Evolutionary conservation across 768 basidiomycete species (phyloP), one percentile per base, ranked within the genome.

Genomic region (Trametes villosa): DNA sequence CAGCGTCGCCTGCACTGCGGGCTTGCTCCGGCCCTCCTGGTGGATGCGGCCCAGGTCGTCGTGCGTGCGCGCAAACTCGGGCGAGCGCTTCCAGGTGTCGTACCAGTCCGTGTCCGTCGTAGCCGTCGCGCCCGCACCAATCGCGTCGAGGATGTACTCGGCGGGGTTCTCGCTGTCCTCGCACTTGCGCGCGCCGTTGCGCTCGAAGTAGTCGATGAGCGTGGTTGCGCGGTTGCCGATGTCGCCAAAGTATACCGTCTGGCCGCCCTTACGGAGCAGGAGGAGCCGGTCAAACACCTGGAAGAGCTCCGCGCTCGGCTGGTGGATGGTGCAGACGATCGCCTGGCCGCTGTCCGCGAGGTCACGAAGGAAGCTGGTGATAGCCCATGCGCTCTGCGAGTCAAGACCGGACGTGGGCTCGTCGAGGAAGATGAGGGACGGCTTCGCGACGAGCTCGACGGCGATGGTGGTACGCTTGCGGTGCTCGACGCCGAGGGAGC

Each of bases 361-460:
- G 46, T 86, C 81, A 11, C 87, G 80, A 44, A 95, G 76, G 77
- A 95, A 92, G 2, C 79, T 75, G 53, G 92, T 76, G 62, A 94
- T 92, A 5, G 87, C 87, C 91, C 91, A 92, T 2, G 92, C 92
- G 54, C 87, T 89, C 72, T 93, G 91, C 3, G 91, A 92, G 71
- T 94, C 92, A 17, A 95, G 78, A 33, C 93, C 92, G 26, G 91
- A 75, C 0, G 94, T 96, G 0, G 94, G 94, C 71, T 96, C 93
- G 68, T 95, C 94, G 34, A 94, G 75, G 79, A 96, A 95, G 18
- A 96, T 80, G 0, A 96, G 78, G 0, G 77, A 70, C 85, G 84
- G 94, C 86, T 93, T 94, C 6, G 92, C 91, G 47, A 92, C 92
- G 12, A 96, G 78, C 70, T 94, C 92, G 34, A 94, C 92, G 26